phyloP scores from a whole-genome alignment of 208 protist genomes.

The Naegleria fowleri region DNA sequence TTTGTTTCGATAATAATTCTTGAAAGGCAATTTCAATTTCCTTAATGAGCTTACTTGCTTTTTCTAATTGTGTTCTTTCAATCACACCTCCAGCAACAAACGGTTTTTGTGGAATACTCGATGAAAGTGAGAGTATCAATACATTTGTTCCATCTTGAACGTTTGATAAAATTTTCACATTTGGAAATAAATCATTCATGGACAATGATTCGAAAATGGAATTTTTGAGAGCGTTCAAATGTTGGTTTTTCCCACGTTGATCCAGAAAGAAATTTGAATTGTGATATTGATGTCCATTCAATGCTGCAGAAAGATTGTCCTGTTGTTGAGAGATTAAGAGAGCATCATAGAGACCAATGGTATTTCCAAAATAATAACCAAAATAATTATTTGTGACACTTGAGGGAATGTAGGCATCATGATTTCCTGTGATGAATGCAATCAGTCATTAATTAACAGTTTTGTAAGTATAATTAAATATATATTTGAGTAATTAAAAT shows the following conservation, averaged over 20 bases:
- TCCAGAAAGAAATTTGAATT: neutral
- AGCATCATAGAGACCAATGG: neutral
- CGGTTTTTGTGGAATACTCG: slow-evolving; percentile 4
- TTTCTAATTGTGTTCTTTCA: neutral
- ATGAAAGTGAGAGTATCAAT: neutral
- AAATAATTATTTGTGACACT: neutral
- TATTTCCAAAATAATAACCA: neutral
- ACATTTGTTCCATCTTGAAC: neutral
- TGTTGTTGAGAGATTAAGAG: neutral
- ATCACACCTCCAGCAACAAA: slow-evolving; percentile 11
- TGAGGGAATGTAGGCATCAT: neutral
- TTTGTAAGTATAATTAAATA: too few species aligned
- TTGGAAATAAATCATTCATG: neutral
- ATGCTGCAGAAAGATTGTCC: neutral
- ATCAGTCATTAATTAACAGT: neutral
- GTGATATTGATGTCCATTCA: too few species aligned
- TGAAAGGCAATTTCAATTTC: neutral
- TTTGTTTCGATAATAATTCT: neutral
- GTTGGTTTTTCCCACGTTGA: neutral
- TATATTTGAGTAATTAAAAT: too few species aligned
- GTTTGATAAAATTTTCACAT: neutral
- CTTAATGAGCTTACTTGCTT: neutral
- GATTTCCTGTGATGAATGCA: neutral
- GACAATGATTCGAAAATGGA: neutral
- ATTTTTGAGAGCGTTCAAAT: neutral